These are phyloP conservation scores for Blastobotrys buckinghamii DNA, from an alignment of 1,139 yeast species.

Conservation along the genomic window DNA sequence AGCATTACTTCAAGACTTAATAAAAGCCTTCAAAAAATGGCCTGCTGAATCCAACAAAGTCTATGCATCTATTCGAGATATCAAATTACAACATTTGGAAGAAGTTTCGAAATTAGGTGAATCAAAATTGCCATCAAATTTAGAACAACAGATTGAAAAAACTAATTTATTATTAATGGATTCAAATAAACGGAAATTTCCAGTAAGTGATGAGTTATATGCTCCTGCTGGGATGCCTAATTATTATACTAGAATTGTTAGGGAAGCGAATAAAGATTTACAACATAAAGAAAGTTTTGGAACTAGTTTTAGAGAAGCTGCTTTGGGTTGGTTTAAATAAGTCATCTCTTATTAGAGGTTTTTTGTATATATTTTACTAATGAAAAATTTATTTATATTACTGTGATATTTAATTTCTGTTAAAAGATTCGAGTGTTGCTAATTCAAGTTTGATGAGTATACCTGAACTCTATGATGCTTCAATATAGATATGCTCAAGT, in stretches of 20 bases:
- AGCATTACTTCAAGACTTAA: constrained; percentile 14
- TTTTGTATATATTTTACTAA: neutral
- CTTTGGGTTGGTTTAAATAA: constrained; percentile 34
- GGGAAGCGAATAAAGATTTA: constrained; percentile 46
- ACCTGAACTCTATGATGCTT: too few relatives aligned
- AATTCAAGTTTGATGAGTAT: too few relatives aligned
- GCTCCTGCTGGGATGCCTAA: constrained; percentile 79
- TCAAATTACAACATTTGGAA: constrained; percentile 27
- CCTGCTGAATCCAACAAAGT: constrained; percentile 30
- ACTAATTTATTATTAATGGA: constrained; percentile 23
- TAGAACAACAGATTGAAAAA: constrained; percentile 27
- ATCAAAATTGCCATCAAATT: constrained; percentile 21
- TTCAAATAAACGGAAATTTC: constrained; percentile 23
- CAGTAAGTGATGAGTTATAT: constrained; percentile 49
- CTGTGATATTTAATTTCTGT: neutral
- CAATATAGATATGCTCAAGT: too few relatives aligned
- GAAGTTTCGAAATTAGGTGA: constrained; percentile 20
- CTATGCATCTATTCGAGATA: constrained; percentile 30
- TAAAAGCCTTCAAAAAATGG: constrained; percentile 23
- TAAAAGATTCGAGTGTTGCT: too few relatives aligned
- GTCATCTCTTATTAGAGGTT: neutral
- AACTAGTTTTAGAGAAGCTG: constrained; percentile 28
- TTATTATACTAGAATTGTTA: constrained; percentile 64
- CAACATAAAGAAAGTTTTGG: constrained; percentile 64
- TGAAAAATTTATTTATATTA: neutral